Conservation (phyloP, 306 rosid species). For the Erythrophleum fordii region DNA sequence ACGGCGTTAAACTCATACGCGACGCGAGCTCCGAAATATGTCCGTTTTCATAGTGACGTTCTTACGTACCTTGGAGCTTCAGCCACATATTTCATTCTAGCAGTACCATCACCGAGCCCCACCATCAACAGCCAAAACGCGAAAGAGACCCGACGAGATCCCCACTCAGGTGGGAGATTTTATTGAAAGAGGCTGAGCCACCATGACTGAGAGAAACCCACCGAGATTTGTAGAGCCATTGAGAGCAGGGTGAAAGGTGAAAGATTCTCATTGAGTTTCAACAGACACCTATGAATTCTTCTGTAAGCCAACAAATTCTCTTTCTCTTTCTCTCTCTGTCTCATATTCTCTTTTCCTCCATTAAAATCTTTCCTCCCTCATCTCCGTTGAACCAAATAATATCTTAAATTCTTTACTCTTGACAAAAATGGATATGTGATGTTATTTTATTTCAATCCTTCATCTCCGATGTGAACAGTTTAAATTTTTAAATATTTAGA, state of each 20-base stretch:
- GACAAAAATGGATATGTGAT: too few species aligned
- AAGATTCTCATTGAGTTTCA: neutral
- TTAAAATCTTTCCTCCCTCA: too few species aligned
- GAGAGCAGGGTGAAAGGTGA: neutral
- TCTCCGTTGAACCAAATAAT: too few species aligned
- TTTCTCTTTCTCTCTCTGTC: neutral
- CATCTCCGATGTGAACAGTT: too few species aligned
- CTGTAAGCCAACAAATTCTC: neutral
- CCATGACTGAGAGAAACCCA: neutral
- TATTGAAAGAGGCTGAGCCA: neutral
- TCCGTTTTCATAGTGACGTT: too few species aligned
- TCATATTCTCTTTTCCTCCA: neutral
- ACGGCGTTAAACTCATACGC: too few species aligned
- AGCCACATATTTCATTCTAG: too few species aligned
- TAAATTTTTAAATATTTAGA: too few species aligned
- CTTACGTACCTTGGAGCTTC: too few species aligned
- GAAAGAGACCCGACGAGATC: neutral
- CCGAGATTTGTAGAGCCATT: neutral
- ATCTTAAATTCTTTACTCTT: too few species aligned
- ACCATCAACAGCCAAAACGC: neutral
- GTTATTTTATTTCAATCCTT: too few species aligned
- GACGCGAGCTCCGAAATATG: too few species aligned
- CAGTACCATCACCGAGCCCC: neutral
- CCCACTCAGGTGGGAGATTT: neutral
- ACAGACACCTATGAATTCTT: slow-evolving; percentile 35